Evolutionary conservation across 176 grass and related monocot genomes (phyloP), one percentile per base, ranked within the genome.

Genomic region (Rhynchospora tenuis): DNA sequence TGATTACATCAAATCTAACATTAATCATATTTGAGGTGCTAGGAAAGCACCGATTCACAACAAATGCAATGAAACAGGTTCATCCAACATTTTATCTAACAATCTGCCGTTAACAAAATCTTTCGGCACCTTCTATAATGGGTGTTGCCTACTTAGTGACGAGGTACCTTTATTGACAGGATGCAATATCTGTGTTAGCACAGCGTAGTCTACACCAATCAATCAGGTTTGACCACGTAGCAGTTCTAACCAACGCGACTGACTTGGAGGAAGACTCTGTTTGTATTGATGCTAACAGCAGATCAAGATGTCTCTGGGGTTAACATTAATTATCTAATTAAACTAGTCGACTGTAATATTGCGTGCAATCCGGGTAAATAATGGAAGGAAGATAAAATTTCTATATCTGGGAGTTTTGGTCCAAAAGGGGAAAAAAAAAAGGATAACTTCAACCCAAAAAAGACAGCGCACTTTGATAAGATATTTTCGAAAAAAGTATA

Each of bases 401-500:
- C 11, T 74, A 15, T 51, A 24, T 51, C 44, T 51, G 29, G 5
- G 16, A 33, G 16, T 68, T 68, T 19, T 68, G 46, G 46, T 74
- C 22, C 11, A 74, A 51, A 74, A 52, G 22, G 50, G 56, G n/a
- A 74, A 27, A 38, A 2, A 11, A 74, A 27, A 38, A 2, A 27
- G 5, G 1, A 51, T 52, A 52, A 52, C 71, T 16, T 50, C 22
- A 26, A 51, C 10, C 38, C n/a, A 19, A 68, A 58, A 57, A 73
- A 73, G 50, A 45, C 20, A 5, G 50, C 22, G 47, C 73, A 54
- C 73, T 55, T 0, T 17, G 6, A 56, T 27, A 54, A 77, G 73
- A 77, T 77, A 74, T 74, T 72, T 74, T 74, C 7, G 9, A 77
- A 55, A n/a, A 24, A 52, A 75, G n/a, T n/a, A n/a, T n/a, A n/a